Base-by-base conservation (phyloP, 1,284 basidiomycete genomes). In the Macrocystidia cucumis region DNA sequence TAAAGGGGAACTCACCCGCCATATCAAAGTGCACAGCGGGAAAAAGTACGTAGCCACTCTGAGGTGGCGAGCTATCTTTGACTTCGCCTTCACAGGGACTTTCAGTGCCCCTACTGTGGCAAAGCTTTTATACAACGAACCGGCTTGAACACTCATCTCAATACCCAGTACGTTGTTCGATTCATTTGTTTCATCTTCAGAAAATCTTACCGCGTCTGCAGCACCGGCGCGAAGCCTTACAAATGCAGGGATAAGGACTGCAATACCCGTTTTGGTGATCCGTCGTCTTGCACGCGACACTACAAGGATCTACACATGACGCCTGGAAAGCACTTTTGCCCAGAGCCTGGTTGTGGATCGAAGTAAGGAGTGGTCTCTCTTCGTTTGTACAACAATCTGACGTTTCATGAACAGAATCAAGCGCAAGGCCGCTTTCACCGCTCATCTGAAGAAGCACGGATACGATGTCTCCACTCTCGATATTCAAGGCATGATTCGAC, bases 241-340 rank as follows among this genome's bases (percentile, higher is more conserved):
- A 30, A 29, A 5, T 84, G 81, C 44, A 55, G 55, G 6, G 55
- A 60, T 25, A 45, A 51, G 11, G 52, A 48, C 12, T 82, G 78
- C 46, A 41, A 31, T 5, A 57, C 63, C 19, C 50, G 55, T 9
- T 82, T 82, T 40, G 69, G 70, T 9, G 78, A 82, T 45, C 78
- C 75, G 5, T 81, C 80, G 0, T 81, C 79, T 25, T 57, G 72
- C 40, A 57, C 67, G 18, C 71, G 78, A 4, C 80, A 82, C 46
- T 59, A 62, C 32, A 72, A 67, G 48, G 78, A 82, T 50, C 65
- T 56, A 4, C 80, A 82, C 47, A 45, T 50, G 9, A 48, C 48
- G 1, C 39, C 55, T 19, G 59, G 58, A 8, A 54, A 52, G 11
- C 75, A 68, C 44, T 49, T 49, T 24, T 82, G 77, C 43, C 55